phyloP scores from a whole-genome alignment of 2,329 filamentous ascomycete genomes.

The Plectosphaerella plurivora region DNA sequence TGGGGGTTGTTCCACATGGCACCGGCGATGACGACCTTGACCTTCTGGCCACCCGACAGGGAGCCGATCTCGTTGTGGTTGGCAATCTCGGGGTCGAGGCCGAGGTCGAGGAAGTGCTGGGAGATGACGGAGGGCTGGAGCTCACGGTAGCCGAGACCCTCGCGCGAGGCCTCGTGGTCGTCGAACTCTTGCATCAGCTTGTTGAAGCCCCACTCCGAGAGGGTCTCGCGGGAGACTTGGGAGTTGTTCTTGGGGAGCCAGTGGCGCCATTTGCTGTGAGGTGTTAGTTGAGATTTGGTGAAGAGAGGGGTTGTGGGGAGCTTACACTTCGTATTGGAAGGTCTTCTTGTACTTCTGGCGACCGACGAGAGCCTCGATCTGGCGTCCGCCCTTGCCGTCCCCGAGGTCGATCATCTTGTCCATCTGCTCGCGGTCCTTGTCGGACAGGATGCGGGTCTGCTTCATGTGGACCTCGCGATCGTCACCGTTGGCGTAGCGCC shows the following conservation, averaged over 20 bases:
- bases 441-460: slow-evolving; percentile 86
- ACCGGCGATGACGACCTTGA: slow-evolving; percentile 95
- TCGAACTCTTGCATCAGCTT: slow-evolving; percentile 98
- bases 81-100: slow-evolving; percentile 93
- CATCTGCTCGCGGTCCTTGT: slow-evolving; percentile 84
- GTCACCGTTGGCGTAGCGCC: slow-evolving; percentile 95
- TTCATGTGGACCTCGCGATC: slow-evolving; percentile 97
- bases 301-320: slow-evolving; percentile 8
- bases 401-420: slow-evolving; percentile 81
- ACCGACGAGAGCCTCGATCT: slow-evolving; percentile 86
- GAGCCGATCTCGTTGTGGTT: slow-evolving; percentile 98
- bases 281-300: slow-evolving; percentile 18
- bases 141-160: slow-evolving; percentile 93
- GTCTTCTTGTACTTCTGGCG: slow-evolving; percentile 99
- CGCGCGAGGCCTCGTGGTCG: slow-evolving; percentile 96
- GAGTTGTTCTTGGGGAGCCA: slow-evolving; percentile 91
- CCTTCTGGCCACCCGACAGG: slow-evolving; percentile 94
- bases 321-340: slow-evolving; percentile 93
- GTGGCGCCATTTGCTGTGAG: slow-evolving; percentile 77
- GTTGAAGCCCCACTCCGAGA: slow-evolving; percentile 78
- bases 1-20: slow-evolving; percentile 99
- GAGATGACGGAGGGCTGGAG: slow-evolving; percentile 91
- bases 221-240: slow-evolving; percentile 88
- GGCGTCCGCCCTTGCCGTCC: slow-evolving; percentile 72
- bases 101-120: slow-evolving; percentile 97